Evolutionary conservation across 257 asterid species (phyloP).

Genomic region (Salvia hispanica): DNA sequence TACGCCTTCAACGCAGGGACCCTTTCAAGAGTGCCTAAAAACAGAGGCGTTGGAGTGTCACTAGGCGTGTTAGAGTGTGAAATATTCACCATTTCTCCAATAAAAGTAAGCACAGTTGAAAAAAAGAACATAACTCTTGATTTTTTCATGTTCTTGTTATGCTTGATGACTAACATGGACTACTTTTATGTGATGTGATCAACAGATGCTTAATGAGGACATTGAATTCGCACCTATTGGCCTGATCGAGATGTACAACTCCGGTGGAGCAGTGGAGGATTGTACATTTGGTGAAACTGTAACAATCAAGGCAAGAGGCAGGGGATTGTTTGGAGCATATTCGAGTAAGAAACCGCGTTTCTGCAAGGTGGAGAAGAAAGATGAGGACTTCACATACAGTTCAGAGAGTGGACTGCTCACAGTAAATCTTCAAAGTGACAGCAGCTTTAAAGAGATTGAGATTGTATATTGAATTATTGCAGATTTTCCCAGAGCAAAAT

Average conservation of each 20-base stretch:
- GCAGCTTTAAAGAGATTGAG: slow-evolving; percentile 48
- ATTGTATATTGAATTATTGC: slow-evolving; percentile 31
- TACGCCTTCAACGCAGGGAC: slow-evolving; percentile 55
- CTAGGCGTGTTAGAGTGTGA: slow-evolving; percentile 48
- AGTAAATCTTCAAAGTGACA: slow-evolving; percentile 44
- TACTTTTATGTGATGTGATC: background rate
- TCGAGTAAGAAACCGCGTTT: slow-evolving; percentile 54
- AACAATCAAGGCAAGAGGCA: slow-evolving; percentile 50
- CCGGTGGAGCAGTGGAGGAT: slow-evolving; percentile 57
- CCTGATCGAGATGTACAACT: slow-evolving; percentile 56
- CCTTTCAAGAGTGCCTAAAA: slow-evolving; percentile 42
- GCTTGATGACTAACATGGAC: slow-evolving; percentile 2
- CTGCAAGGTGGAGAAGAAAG: slow-evolving; percentile 48
- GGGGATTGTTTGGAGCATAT: slow-evolving; percentile 70
- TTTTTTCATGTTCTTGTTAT: background rate
- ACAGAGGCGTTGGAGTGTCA: slow-evolving; percentile 40
- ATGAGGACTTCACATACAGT: slow-evolving; percentile 43
- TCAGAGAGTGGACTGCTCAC: slow-evolving; percentile 53
- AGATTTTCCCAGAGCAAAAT: background rate
- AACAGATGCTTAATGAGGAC: slow-evolving; percentile 28
- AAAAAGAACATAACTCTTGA: too few species aligned
- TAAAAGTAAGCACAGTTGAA: slow-evolving; percentile 53
- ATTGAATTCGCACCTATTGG: slow-evolving; percentile 59
- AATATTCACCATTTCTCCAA: slow-evolving; percentile 57
- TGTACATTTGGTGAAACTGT: slow-evolving; percentile 32